Evolutionary conservation across 2,329 filamentous ascomycete genomes (phyloP), one percentile per base, ranked within the genome.

Genomic region (Alternaria rosae): DNA sequence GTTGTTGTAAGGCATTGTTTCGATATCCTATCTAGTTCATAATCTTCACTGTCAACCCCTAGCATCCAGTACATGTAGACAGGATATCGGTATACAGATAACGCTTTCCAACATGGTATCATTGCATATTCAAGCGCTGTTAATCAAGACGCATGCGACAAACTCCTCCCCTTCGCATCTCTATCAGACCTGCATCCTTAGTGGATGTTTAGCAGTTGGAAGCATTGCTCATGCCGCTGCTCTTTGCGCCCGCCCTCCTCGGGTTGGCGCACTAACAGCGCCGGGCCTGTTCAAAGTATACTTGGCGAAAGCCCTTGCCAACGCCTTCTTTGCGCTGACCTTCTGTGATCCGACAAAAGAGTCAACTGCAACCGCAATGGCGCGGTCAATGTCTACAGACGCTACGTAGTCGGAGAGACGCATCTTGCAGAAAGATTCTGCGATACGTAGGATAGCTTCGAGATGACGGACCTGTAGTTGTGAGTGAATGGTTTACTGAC

Each of bases 261-360:
- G 69, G 13, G 63, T 55, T 15, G 71, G 66, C 15, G 70, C 66
- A 17, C 72, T 71, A 25, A 81, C 79, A 38, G 81, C 80, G 38
- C 82, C 82, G 41, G 82, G 82, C 43, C 80, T 69, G 43, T 79
- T 78, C 26, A 85, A 77, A 8, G 83, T 85, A 77, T 98, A 99
- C 84, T 99, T 99, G 74, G 95, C 93, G 83, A 99, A 99, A 5
- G 95, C 93, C 62, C 95, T 87, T 0, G 93, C 92, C 45, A 99
- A 86, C 15, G 95, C 93, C 85, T 97, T 97, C 87, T 98, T 99
- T 82, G 92, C 95, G 82, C 92, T 97, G 73, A 98, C 89, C 84
- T 99, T 99, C 79, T 99, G 95, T 72, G 92, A 96, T 64, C 92
- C 92, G 44, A 99, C 92, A 76, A 99, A 99, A 58, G 92, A 96